Evolutionary conservation across 176 grass and related monocot species (phyloP).

Genomic region (Elaeis guineensis): DNA sequence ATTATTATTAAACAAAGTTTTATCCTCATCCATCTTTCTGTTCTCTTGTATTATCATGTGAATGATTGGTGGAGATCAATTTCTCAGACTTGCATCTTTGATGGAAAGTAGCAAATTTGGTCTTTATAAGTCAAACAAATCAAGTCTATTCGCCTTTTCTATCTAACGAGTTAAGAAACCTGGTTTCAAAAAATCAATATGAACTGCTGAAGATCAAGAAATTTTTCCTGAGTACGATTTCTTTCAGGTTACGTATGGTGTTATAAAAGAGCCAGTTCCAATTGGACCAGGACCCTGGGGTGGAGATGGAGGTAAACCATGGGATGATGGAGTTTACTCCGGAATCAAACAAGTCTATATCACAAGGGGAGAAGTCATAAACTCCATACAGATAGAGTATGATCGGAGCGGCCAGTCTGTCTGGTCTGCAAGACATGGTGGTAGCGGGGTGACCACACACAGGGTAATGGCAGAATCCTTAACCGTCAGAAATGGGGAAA

Average conservation of each 20-base stretch:
- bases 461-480: slow-evolving; percentile 31
- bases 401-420: slow-evolving; percentile 73
- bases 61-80: too few relatives aligned
- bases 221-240: not conserved
- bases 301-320: slow-evolving; percentile 70
- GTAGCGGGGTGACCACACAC: slow-evolving; percentile 46
- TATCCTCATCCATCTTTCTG: too few relatives aligned
- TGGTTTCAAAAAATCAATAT: too few relatives aligned
- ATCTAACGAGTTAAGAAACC: too few relatives aligned
- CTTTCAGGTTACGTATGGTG: slow-evolving; percentile 50
- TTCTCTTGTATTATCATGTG: too few relatives aligned
- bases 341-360: slow-evolving; percentile 79
- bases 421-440: slow-evolving; percentile 78
- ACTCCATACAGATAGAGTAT: slow-evolving; percentile 89
- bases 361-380: slow-evolving; percentile 47
- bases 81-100: too few relatives aligned
- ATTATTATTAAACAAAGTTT: too few relatives aligned
- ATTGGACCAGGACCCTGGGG: slow-evolving; percentile 86
- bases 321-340: slow-evolving; percentile 82
- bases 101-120: too few relatives aligned
- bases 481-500: too few relatives aligned
- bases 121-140: too few relatives aligned
- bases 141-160: too few relatives aligned
- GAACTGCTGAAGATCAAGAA: too few relatives aligned
- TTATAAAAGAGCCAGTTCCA: slow-evolving; percentile 68